Percentiles rank a stretch among this genome's conserved stretches.
Conservation (phyloP, 768 basidiomycete species). For the Pulveroboletus sp. region DNA sequence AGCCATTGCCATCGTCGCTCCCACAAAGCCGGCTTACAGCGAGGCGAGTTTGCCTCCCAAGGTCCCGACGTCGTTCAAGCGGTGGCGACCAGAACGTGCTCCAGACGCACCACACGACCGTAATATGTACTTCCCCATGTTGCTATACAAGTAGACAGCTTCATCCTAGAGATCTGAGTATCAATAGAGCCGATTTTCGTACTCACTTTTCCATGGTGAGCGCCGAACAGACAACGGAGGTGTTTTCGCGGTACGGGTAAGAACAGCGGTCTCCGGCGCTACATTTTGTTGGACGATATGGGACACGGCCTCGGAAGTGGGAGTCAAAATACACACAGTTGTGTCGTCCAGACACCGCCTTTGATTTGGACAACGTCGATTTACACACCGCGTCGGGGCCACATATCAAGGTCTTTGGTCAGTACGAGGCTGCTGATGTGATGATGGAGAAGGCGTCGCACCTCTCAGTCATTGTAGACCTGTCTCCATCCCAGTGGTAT, state of each 20-base stretch:
- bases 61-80: slow-evolving; percentile 61
- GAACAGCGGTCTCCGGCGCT: too few relatives aligned
- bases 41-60: slow-evolving; percentile 67
- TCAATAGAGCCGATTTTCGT: slow-evolving; percentile 30
- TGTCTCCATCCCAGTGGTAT: slow-evolving; percentile 86
- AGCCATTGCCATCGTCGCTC: slow-evolving; percentile 64
- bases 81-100: slow-evolving; percentile 69
- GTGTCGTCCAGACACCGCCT: too few relatives aligned
- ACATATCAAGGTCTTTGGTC: background rate
- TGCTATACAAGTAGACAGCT: slow-evolving; percentile 46
- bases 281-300: too few relatives aligned
- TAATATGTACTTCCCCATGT: slow-evolving; percentile 81
- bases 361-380: background rate
- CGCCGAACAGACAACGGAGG: slow-evolving; percentile 2
- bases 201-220: slow-evolving; percentile 16
- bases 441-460: slow-evolving; percentile 52
- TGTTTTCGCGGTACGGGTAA: too few relatives aligned
- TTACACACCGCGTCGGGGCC: too few relatives aligned
- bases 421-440: too few relatives aligned
- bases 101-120: slow-evolving; percentile 81
- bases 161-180: background rate
- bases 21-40: slow-evolving; percentile 53
- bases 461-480: slow-evolving; percentile 80
- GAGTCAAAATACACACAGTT: background rate
- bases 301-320: too few relatives aligned